Percentiles rank a stretch among this genome's conserved stretches.
These are phyloP conservation scores for Aethionema arabicum DNA, from an alignment of 345 rosid species.

Conservation along the genomic window DNA sequence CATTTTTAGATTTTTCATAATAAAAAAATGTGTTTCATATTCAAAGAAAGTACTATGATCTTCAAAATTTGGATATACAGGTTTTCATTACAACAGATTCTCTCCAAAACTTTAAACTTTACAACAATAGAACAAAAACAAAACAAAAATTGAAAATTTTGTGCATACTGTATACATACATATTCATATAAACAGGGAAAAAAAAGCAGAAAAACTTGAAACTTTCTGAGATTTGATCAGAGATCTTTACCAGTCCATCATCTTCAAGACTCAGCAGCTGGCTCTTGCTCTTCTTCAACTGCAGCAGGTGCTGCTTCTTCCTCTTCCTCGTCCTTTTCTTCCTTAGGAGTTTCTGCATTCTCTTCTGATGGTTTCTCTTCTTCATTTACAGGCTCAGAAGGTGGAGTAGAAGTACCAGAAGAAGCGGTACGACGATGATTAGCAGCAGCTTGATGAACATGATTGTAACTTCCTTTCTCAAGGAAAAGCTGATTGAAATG, in stretches of 20 bases:
- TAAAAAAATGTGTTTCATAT: background rate
- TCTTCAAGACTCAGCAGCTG: constrained; percentile 31
- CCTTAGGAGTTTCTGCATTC: constrained; percentile 11
- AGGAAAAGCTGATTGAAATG: constrained; percentile 90
- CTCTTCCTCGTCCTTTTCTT: constrained; percentile 16
- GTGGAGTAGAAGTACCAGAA: constrained; percentile 42
- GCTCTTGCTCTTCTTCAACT: constrained; percentile 30
- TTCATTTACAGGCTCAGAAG: constrained; percentile 45
- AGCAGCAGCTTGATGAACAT: constrained; percentile 82
- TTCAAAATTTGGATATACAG: constrained; percentile 16
- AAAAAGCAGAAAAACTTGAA: constrained; percentile 31
- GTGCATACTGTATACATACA: constrained; percentile 4
- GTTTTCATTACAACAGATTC: constrained; percentile 29
- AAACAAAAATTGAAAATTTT: background rate
- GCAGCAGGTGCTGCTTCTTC: constrained; percentile 20
- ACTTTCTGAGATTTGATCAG: constrained; percentile 7
- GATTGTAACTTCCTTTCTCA: constrained; percentile 91
- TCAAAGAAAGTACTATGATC: background rate
- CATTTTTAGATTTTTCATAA: too few species aligned
- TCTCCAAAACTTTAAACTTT: constrained; percentile 21
- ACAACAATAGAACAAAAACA: constrained; percentile 28
- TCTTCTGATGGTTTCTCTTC: constrained; percentile 22
- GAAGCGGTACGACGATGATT: constrained; percentile 59
- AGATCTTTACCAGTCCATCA: background rate
- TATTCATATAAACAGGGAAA: constrained; percentile 18